phyloP scores from a whole-genome alignment of 805 yeast species.

The Starmerella roubikii region DNA sequence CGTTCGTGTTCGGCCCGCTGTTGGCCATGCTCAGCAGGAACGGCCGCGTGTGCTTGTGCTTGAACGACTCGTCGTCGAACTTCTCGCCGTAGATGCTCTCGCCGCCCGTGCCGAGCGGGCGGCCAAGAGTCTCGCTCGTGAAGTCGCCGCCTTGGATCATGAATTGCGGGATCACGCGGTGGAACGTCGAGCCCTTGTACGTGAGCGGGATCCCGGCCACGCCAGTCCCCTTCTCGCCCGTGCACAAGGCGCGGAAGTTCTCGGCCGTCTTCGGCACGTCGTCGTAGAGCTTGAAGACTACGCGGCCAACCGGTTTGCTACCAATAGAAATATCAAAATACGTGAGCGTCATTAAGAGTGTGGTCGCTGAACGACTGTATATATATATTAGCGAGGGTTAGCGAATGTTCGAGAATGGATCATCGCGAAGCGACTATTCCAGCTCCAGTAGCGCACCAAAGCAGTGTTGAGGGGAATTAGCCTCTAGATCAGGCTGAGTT shows the following conservation, averaged over 20 bases:
- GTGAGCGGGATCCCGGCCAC: slow-evolving; percentile 48
- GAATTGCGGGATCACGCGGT: slow-evolving; percentile 70
- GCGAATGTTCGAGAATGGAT: too few relatives aligned
- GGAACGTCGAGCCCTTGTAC: slow-evolving; percentile 82
- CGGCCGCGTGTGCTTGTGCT: slow-evolving; percentile 63
- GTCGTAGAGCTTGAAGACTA: slow-evolving; percentile 54
- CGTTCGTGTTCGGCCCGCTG: slow-evolving; percentile 90
- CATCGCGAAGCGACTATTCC: too few relatives aligned
- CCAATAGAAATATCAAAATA: slow-evolving; percentile 34
- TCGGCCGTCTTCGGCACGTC: slow-evolving; percentile 81
- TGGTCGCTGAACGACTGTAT: too few relatives aligned
- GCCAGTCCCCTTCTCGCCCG: slow-evolving; percentile 71
- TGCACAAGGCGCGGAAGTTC: slow-evolving; percentile 75
- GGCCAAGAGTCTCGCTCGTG: slow-evolving; percentile 35
- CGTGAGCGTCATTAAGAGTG: neutral
- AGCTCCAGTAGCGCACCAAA: too few relatives aligned
- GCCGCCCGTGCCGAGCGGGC: slow-evolving; percentile 53
- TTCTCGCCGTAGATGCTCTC: slow-evolving; percentile 73
- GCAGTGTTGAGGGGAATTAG: too few relatives aligned
- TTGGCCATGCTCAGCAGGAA: slow-evolving; percentile 92
- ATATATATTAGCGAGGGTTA: too few relatives aligned
- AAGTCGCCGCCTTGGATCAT: slow-evolving; percentile 96
- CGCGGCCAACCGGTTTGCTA: slow-evolving; percentile 55
- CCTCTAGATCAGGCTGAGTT: too few relatives aligned
- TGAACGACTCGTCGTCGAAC: slow-evolving; percentile 83